phyloP scores from a whole-genome alignment of 169 alveolate species.

The Plasmodium berghei region DNA sequence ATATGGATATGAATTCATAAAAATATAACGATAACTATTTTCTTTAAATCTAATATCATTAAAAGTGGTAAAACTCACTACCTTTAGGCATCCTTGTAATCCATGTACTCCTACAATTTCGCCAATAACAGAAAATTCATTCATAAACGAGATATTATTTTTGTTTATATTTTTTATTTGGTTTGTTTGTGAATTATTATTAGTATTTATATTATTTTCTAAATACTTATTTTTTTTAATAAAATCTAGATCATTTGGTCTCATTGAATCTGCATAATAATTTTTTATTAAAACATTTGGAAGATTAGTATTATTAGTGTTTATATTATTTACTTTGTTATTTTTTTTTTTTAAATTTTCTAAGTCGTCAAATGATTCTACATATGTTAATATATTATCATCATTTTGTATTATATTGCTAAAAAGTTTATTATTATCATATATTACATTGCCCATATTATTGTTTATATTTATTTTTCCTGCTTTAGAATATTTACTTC shows the following conservation, averaged over 20 bases:
- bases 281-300: constrained; percentile 24
- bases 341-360: background rate
- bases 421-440: background rate
- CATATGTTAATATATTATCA: background rate
- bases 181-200: background rate
- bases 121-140: constrained; percentile 63
- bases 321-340: constrained; percentile 10
- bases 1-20: constrained; percentile 58
- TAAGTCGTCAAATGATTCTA: constrained; percentile 48
- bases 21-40: constrained; percentile 41
- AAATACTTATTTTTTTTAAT: background rate
- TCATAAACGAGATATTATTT: constrained; percentile 6
- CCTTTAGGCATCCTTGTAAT: constrained; percentile 43
- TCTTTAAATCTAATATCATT: constrained; percentile 62
- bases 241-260: constrained; percentile 48
- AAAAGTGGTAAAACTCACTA: constrained; percentile 63
- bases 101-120: constrained; percentile 75
- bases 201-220: background rate
- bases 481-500: constrained; percentile 76
- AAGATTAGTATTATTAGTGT: constrained; percentile 4
- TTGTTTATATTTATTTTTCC: constrained; percentile 10
- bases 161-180: too few species aligned
- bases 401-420: constrained; percentile 1
- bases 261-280: constrained; percentile 27
- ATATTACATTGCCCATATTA: background rate